Evolutionary conservation across 1,139 yeast genomes (phyloP).

Genomic region (Suhomyces anneliseae): DNA sequence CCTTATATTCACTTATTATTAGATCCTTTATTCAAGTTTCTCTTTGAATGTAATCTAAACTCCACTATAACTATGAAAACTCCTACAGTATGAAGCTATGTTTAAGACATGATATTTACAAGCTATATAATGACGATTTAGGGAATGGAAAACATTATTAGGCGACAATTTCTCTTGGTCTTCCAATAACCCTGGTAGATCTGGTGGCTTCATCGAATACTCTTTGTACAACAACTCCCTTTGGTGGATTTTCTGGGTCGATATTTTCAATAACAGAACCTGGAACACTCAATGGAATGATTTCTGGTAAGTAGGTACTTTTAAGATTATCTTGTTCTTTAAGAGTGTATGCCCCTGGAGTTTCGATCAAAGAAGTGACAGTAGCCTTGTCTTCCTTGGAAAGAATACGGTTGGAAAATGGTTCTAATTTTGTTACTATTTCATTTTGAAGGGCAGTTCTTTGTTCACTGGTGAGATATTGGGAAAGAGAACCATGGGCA

Average conservation of each 20-base stretch:
- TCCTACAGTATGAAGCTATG: too few relatives aligned
- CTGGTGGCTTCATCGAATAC: constrained; percentile 34
- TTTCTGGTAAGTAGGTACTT: constrained; percentile 31
- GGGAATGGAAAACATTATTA: neutral
- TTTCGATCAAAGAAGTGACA: constrained; percentile 28
- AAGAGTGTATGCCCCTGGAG: constrained; percentile 36
- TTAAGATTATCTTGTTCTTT: constrained; percentile 26
- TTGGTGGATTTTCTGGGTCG: constrained; percentile 34
- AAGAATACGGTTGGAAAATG: constrained; percentile 25
- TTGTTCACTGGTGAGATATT: constrained; percentile 22
- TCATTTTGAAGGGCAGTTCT: constrained; percentile 20
- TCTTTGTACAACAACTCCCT: constrained; percentile 33
- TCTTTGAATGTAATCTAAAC: too few relatives aligned
- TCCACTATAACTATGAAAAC: neutral
- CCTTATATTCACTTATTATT: too few relatives aligned
- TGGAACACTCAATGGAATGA: constrained; percentile 35
- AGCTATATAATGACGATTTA: neutral
- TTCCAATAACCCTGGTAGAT: constrained; percentile 31
- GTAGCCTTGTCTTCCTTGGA: constrained; percentile 25
- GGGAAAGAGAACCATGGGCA: constrained; percentile 27
- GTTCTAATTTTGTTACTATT: constrained; percentile 20
- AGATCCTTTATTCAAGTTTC: too few relatives aligned
- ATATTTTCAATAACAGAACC: constrained; percentile 35
- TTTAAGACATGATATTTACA: constrained; percentile 2
- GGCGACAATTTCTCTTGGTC: constrained; percentile 37